Evolutionary conservation across 2,329 filamentous ascomycete species (phyloP), one percentile per base, ranked within the genome.

Genomic region (Fusarium gaditjirri): DNA sequence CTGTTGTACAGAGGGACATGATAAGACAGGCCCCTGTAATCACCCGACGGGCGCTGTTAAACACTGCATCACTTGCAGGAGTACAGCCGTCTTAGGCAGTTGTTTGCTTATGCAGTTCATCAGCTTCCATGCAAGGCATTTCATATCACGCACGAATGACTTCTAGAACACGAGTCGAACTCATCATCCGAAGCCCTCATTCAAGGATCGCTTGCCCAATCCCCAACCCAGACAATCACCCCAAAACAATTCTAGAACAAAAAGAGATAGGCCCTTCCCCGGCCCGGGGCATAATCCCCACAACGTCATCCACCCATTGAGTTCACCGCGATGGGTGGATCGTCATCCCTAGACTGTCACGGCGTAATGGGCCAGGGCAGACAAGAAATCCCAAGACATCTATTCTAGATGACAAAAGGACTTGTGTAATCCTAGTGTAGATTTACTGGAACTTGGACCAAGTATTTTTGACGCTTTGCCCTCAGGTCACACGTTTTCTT

Each of bases 241-340:
- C n/a, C 31, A 17, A 35, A 60, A 47, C 39, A 59, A 16, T 63
- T 57, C 70, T 70, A 68, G 62, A 64, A 57, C 68, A 65, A 64
- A 63, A 74, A 27, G 29, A 70, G 67, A 70, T 70, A 70, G 61
- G 68, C 68, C 33, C 39, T 66, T 44, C 43, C 65, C 71, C 70
- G 65, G 66, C 56, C 64, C 72, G 62, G 72, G 62, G 56, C 61
- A 35, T 61, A 42, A n/a, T 53, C 57, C 29, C 68, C 71, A 72
- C 68, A 75, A 70, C 71, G 73, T 72, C 73, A 74, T 67, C 29
- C 47, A 49, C 6, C 16, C 46, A 19, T 35, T 27, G 43, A 41
- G 58, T 55, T 56, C n/a, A 47, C 29, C 29, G 38, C 53, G 39
- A 70, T 42, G 44, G 39, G 73, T 73, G 68, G 72, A 73, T 64